phyloP scores from a whole-genome alignment of 202 grass and related monocot species.

The Brachypodium distachyon region DNA sequence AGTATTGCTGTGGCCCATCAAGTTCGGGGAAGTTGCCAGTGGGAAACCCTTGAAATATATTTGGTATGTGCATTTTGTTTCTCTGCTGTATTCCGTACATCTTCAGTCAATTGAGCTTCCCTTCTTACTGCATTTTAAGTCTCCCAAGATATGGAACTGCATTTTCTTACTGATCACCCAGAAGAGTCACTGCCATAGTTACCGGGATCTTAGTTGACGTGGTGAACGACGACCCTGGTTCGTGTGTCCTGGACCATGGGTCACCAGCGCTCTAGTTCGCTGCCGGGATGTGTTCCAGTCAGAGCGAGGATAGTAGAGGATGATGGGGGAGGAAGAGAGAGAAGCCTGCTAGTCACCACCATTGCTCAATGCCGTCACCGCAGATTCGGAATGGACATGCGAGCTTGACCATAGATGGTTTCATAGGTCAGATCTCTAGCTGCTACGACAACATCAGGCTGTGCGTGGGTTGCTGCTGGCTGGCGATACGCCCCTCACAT shows the following conservation, averaged over 20 bases:
- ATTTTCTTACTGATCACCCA: not conserved
- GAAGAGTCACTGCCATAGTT: not conserved
- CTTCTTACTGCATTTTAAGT: not conserved
- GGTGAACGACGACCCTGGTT: not conserved
- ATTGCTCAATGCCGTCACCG: not conserved
- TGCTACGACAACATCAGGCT: not conserved
- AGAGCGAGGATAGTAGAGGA: not conserved
- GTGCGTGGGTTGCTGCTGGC: not conserved
- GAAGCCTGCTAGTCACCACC: not conserved
- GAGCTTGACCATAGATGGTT: not conserved
- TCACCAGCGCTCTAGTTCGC: not conserved
- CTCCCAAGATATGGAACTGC: not conserved
- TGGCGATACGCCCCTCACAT: no score
- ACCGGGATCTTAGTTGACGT: not conserved
- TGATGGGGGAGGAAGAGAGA: not conserved
- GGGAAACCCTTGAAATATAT: conserved; percentile 86
- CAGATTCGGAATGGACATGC: not conserved
- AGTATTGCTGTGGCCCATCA: conserved; percentile 37
- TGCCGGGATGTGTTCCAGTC: not conserved
- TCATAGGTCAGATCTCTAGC: not conserved
- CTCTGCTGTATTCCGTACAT: not conserved
- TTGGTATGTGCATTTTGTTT: conserved; percentile 49
- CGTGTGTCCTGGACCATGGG: not conserved
- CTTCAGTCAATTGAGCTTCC: not conserved
- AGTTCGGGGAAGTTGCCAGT: conserved; percentile 58